phyloP scores from a whole-genome alignment of 192 early-diverging fungal genomes.

The Backusella macrospora region DNA sequence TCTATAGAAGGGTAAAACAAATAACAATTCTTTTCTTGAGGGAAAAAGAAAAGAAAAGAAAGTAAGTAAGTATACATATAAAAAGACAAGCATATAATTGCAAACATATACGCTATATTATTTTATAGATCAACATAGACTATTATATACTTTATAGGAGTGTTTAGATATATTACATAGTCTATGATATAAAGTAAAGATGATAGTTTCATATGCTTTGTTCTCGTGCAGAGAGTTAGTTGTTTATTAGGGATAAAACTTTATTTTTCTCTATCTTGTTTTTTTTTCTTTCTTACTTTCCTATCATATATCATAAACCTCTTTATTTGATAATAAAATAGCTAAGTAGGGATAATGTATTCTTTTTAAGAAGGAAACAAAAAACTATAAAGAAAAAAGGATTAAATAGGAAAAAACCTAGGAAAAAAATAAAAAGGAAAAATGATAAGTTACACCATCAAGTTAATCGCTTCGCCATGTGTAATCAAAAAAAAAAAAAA shows the following conservation, averaged over 20 bases:
- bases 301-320: background rate
- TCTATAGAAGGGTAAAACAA: too few relatives aligned
- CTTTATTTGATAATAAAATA: background rate
- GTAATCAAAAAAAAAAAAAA: background rate
- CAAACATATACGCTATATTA: too few relatives aligned
- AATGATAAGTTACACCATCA: background rate
- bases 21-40: too few relatives aligned
- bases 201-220: background rate
- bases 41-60: too few relatives aligned
- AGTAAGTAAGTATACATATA: too few relatives aligned
- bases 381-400: background rate
- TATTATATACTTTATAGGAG: too few relatives aligned
- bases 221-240: background rate
- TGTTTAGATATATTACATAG: too few relatives aligned
- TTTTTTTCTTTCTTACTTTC: background rate
- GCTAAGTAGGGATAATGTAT: too few relatives aligned
- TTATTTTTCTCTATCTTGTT: background rate
- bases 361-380: background rate
- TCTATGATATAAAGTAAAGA: background rate
- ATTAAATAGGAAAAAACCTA: background rate
- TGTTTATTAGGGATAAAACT: background rate
- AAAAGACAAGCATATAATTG: too few relatives aligned
- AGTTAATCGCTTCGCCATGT: conserved; percentile 2
- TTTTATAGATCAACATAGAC: too few relatives aligned
- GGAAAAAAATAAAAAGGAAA: background rate